These are phyloP conservation scores for Globisporangium solare DNA, from an alignment of 352 stramenopile species.

Conservation along the genomic window DNA sequence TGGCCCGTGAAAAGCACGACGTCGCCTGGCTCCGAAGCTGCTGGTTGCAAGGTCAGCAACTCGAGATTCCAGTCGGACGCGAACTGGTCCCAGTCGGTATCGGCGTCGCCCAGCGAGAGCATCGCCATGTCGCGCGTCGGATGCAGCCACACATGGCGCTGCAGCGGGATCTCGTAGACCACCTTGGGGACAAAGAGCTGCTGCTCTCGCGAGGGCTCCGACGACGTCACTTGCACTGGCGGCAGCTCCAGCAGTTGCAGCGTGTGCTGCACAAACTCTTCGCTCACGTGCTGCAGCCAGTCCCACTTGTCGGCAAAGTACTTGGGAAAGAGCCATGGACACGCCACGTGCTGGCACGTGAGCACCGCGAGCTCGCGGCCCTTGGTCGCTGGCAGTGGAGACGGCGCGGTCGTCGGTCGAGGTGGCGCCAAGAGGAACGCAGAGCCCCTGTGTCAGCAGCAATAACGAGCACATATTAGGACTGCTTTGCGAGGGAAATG, in stretches of 20 bases:
- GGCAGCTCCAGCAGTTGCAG: slow-evolving; percentile 50
- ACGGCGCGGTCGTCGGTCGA: not conserved
- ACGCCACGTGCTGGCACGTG: slow-evolving; percentile 80
- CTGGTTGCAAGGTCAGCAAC: slow-evolving; percentile 26
- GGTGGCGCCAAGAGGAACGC: slow-evolving; percentile 45
- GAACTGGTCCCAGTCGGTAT: slow-evolving; percentile 19
- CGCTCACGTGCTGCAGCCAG: slow-evolving; percentile 80
- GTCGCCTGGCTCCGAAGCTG: slow-evolving; percentile 26
- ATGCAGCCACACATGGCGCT: slow-evolving; percentile 46
- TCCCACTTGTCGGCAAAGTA: slow-evolving; percentile 79
- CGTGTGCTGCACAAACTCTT: slow-evolving; percentile 67
- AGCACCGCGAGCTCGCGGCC: slow-evolving; percentile 28
- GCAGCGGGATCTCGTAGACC: slow-evolving; percentile 52
- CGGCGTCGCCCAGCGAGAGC: slow-evolving; percentile 38
- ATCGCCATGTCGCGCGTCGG: slow-evolving; percentile 54
- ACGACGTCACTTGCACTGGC: slow-evolving; percentile 1
- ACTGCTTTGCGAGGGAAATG: not conserved
- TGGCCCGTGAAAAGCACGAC: slow-evolving; percentile 49
- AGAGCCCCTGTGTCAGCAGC: slow-evolving; percentile 39
- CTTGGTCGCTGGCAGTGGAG: not conserved
- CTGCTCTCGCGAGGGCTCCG: not conserved
- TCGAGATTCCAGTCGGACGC: slow-evolving; percentile 21
- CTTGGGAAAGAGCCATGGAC: slow-evolving; percentile 69
- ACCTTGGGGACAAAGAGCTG: slow-evolving; percentile 24
- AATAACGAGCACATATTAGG: not conserved